phyloP scores from a whole-genome alignment of 2,329 filamentous ascomycete species.

The Rhynchosporium graminicola region DNA sequence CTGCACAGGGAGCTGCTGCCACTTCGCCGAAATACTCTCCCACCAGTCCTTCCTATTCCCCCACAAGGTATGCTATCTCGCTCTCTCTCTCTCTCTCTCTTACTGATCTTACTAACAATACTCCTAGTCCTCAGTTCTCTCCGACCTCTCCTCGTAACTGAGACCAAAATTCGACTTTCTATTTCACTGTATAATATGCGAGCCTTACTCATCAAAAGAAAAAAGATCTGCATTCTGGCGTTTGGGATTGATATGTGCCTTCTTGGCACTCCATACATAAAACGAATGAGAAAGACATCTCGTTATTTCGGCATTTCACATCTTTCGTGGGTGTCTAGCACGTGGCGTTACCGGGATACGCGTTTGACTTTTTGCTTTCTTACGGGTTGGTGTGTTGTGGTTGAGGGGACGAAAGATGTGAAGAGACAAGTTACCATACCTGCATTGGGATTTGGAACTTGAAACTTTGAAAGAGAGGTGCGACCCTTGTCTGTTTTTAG shows the following conservation, averaged over 20 bases:
- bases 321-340: slow-evolving; percentile 9
- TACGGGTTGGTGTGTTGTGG: slow-evolving; percentile 2
- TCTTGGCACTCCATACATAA: slow-evolving; percentile 8
- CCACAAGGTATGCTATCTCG: slow-evolving; percentile 11
- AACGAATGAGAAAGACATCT: slow-evolving; percentile 6
- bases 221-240: slow-evolving; percentile 32
- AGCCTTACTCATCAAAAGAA: slow-evolving; percentile 28
- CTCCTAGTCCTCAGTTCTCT: slow-evolving; percentile 37
- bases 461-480: not conserved
- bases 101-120: slow-evolving; percentile 12
- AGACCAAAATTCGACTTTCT: slow-evolving; percentile 15
- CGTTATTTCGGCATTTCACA: slow-evolving; percentile 20
- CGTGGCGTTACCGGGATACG: slow-evolving; percentile 7
- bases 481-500: slow-evolving; percentile 9
- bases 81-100: not conserved
- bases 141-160: slow-evolving; percentile 36
- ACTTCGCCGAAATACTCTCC: slow-evolving; percentile 45
- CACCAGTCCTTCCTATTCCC: slow-evolving; percentile 24
- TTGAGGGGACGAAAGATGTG: not conserved
- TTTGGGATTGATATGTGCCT: slow-evolving; percentile 24
- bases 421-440: not conserved
- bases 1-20: slow-evolving; percentile 32
- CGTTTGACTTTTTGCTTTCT: slow-evolving; percentile 5
- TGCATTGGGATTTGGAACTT: too few species aligned
- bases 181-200: slow-evolving; percentile 37